Base-by-base conservation (phyloP, 1,284 basidiomycete species). In the Ganoderma boninense region DNA sequence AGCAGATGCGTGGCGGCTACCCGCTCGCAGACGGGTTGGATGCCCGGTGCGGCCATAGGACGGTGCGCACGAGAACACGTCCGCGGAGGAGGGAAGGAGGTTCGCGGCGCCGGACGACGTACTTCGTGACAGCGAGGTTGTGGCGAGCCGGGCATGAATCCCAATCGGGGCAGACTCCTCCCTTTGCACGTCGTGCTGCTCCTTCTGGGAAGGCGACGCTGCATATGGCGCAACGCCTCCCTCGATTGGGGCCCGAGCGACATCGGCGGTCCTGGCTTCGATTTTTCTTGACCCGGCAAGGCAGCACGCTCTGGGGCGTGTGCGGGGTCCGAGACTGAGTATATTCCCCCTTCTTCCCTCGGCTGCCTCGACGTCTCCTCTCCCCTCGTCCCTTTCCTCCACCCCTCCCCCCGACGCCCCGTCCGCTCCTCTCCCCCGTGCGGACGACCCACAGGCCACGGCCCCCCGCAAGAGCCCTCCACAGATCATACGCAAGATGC, bases 401-500 rank as follows among this genome's bases (percentile, higher is more conserved):
- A 26, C 49, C 49, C 49, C 61, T 57, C 43, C 61, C 44, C 59
- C 35, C 62, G 44, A 56, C 54, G 54, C 54, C 54, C 43, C 42
- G 56, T 49, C 35, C 65, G 65, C 68, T 43, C 64, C 69, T 71
- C 66, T 61, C 52, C 63, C 54, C 43, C 43, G 32, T 43, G 59
- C 61, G 61, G 40, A 44, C 54, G 8, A 8, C 54, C 29, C 32
- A 35, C 18, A 35, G 35, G 14, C 57, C 2, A 23, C 23, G 4
- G 2, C 8, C 35, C n/a, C 14, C 35, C 4, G 20, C n/a, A 5
- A 35, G 10, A 20, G 16, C 13, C 32, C 38, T 38, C n/a, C 60
- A 29, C 57, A 64, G 49, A 66, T 66, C 40, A 46, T 52, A 52
- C 42, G 71, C 69, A 52, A 52, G 46, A 70, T 86, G 85, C 75